phyloP scores from a whole-genome alignment of 768 basidiomycete genomes.

The Strobilomyces dryophilus region DNA sequence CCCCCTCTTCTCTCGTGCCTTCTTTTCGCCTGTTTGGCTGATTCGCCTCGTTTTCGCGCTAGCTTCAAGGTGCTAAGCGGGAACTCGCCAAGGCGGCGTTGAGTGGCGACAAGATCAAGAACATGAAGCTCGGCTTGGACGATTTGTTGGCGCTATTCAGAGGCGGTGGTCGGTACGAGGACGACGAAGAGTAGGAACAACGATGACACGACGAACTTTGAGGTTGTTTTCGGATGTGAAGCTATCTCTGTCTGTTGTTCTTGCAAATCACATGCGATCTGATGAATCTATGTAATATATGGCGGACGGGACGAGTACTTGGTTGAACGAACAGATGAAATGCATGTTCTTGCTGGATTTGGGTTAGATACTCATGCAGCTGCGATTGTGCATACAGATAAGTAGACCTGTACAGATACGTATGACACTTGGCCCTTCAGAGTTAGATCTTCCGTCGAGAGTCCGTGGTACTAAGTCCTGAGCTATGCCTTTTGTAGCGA shows the following conservation, averaged over 20 bases:
- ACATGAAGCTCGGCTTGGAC: slow-evolving; percentile 76
- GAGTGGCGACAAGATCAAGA: slow-evolving; percentile 85
- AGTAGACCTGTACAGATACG: too few species aligned
- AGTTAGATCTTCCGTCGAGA: too few species aligned
- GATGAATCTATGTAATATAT: too few species aligned
- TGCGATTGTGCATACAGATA: too few species aligned
- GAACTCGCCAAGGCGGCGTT: slow-evolving; percentile 79
- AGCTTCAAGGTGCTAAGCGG: slow-evolving; percentile 93
- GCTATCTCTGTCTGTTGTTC: background rate
- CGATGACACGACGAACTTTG: background rate
- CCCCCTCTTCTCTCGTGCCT: background rate
- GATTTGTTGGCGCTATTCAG: slow-evolving; percentile 82
- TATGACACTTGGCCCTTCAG: too few species aligned
- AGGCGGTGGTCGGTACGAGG: slow-evolving; percentile 49
- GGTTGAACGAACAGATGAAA: background rate
- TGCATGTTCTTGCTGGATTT: background rate
- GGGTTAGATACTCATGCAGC: too few species aligned
- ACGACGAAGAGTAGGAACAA: slow-evolving; percentile 7
- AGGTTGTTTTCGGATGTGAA: too few species aligned
- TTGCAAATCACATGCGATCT: background rate
- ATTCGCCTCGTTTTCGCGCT: background rate
- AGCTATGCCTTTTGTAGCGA: too few species aligned
- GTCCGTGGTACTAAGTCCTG: too few species aligned
- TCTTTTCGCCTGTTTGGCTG: background rate
- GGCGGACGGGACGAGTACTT: background rate